A percentile compares a stretch with the other conserved stretches of the same genome.
These are phyloP conservation scores for Ogataea ramenticola DNA, from an alignment of 805 yeast genomes.

Conservation along the genomic window DNA sequence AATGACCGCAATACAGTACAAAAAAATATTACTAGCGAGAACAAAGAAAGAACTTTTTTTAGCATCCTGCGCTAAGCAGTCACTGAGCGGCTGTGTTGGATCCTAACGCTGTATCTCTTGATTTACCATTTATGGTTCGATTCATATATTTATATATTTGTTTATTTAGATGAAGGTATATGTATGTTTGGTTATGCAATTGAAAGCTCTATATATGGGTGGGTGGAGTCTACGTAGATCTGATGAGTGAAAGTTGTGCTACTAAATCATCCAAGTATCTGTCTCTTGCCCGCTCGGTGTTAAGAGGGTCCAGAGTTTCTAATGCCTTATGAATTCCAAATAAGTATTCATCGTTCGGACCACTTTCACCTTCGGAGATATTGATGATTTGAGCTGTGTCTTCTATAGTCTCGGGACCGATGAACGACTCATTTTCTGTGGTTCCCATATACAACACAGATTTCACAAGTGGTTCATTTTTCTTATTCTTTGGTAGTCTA, in stretches of 20 bases:
- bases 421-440: slow-evolving; percentile 68
- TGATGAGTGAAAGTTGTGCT: too few relatives aligned
- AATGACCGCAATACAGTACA: too few relatives aligned
- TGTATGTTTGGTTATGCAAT: too few relatives aligned
- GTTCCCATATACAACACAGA: slow-evolving; percentile 81
- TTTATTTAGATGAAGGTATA: not conserved
- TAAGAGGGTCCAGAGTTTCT: slow-evolving; percentile 5
- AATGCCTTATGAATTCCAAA: slow-evolving; percentile 35
- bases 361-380: slow-evolving; percentile 67
- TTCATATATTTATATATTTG: too few relatives aligned
- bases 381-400: slow-evolving; percentile 57
- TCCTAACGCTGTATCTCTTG: too few relatives aligned
- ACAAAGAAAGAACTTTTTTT: too few relatives aligned
- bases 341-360: slow-evolving; percentile 70
- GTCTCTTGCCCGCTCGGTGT: not conserved
- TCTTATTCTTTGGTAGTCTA: slow-evolving; percentile 21
- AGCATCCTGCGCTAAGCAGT: too few relatives aligned
- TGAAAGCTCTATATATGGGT: not conserved
- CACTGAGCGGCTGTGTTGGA: too few relatives aligned
- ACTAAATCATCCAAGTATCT: not conserved
- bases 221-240: not conserved
- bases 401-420: slow-evolving; percentile 67
- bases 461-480: slow-evolving; percentile 35
- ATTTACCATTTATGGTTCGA: too few relatives aligned
- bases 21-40: too few relatives aligned